A percentile compares a stretch with the other conserved stretches of the same genome.
These are phyloP conservation scores for Chondrus crispus DNA, from an alignment of 23 red algal species.

Conservation along the genomic window DNA sequence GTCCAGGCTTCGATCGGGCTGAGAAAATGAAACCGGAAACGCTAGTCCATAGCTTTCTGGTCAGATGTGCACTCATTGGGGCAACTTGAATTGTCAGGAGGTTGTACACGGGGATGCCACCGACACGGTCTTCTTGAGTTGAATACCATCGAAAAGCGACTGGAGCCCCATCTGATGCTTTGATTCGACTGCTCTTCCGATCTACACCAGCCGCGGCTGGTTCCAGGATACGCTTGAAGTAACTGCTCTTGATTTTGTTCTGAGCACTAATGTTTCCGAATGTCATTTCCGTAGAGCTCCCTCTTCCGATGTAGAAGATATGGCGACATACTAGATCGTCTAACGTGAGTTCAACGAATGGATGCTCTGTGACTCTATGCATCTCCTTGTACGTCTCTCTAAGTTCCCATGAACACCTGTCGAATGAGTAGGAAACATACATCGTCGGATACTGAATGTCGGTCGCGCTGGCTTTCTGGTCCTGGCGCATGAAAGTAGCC, in stretches of 20 bases:
- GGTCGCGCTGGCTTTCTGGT: slow-evolving; percentile 57
- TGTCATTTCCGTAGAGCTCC: slow-evolving; percentile 69
- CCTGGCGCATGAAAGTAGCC: slow-evolving; percentile 65
- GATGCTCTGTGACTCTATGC: slow-evolving; percentile 39
- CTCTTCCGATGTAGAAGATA: slow-evolving; percentile 68
- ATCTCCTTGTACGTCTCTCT: slow-evolving; percentile 51
- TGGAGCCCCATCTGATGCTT: slow-evolving; percentile 71
- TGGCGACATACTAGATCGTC: slow-evolving; percentile 69
- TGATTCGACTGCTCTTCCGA: slow-evolving; percentile 40
- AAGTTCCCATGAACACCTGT: slow-evolving; percentile 73
- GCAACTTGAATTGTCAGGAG: slow-evolving; percentile 79
- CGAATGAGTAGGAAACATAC: slow-evolving; percentile 88
- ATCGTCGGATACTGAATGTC: slow-evolving; percentile 69
- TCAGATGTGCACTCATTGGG: slow-evolving; percentile 70
- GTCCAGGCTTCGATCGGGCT: background rate
- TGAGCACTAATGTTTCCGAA: slow-evolving; percentile 73
- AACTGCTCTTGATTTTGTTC: slow-evolving; percentile 67
- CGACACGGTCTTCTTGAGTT: slow-evolving; percentile 67
- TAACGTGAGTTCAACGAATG: slow-evolving; percentile 69
- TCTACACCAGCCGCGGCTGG: slow-evolving; percentile 25
- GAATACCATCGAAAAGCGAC: slow-evolving; percentile 90
- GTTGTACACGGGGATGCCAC: slow-evolving; percentile 84
- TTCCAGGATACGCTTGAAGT: slow-evolving; percentile 70
- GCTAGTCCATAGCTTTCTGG: slow-evolving; percentile 44
- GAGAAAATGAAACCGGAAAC: slow-evolving; percentile 69